Conservation (phyloP, 352 stramenopile species). For the Globisporangium emineosum region DNA sequence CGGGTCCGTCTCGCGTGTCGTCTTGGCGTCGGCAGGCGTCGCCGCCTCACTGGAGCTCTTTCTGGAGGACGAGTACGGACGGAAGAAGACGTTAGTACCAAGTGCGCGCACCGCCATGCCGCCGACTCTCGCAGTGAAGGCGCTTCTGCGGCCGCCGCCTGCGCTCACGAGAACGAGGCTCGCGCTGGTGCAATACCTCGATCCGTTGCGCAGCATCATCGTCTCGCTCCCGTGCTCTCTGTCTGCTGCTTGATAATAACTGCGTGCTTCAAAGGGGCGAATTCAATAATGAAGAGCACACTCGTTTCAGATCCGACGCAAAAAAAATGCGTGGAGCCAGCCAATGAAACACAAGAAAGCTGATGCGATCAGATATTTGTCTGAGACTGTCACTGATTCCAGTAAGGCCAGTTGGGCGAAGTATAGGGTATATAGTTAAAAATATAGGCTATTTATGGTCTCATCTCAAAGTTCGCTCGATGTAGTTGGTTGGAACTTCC, state of each 20-base stretch:
- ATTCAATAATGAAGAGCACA: constrained; percentile 1
- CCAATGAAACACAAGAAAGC: constrained; percentile 7
- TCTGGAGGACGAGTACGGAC: constrained; percentile 33
- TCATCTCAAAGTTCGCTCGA: neutral
- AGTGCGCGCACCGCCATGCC: constrained; percentile 11
- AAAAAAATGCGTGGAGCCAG: constrained; percentile 12
- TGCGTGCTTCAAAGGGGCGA: constrained; percentile 5
- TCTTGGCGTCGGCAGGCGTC: constrained; percentile 11
- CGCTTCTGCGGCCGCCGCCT: constrained; percentile 6
- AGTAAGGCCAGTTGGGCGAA: too few relatives aligned
- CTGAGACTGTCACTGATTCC: too few relatives aligned
- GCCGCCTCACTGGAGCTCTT: constrained; percentile 17
- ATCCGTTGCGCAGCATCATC: constrained; percentile 53
- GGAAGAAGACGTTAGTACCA: constrained; percentile 32
- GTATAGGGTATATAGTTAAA: too few relatives aligned
- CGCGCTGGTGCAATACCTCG: constrained; percentile 44
- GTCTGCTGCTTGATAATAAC: neutral
- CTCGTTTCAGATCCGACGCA: neutral
- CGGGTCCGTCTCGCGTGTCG: constrained; percentile 34
- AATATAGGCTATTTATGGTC: too few relatives aligned
- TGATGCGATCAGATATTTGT: neutral
- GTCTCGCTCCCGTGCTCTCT: neutral
- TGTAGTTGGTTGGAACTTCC: neutral
- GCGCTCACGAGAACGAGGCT: neutral
- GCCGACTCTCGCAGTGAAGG: constrained; percentile 7